A percentile compares a stretch with the other conserved stretches of the same genome.
Evolutionary conservation across 768 basidiomycete species (phyloP).

Genomic region (Filobasidium floriforme): DNA sequence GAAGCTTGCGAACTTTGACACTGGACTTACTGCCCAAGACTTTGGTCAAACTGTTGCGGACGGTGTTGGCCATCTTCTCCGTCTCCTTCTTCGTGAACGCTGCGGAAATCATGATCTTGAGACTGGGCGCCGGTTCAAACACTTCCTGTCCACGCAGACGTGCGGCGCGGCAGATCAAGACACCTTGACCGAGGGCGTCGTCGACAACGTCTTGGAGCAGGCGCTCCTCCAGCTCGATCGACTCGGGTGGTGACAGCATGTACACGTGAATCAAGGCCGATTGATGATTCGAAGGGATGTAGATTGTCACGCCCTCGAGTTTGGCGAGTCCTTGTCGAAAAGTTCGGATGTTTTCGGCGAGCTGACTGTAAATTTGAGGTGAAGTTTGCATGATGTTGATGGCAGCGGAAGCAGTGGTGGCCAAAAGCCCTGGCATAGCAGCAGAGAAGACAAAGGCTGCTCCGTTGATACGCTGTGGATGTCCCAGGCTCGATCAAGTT

Average conservation of each 20-base stretch:
- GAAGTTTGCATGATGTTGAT: conserved; percentile 69
- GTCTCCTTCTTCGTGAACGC: conserved; percentile 81
- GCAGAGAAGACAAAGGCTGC: conserved; percentile 94
- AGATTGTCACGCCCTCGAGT: conserved; percentile 62
- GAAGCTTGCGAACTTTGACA: neutral
- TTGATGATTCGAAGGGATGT: conserved; percentile 73
- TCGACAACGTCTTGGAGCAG: conserved; percentile 88
- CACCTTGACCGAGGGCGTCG: conserved; percentile 66
- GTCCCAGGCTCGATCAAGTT: neutral
- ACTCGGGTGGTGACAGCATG: conserved; percentile 46
- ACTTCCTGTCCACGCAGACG: conserved; percentile 75
- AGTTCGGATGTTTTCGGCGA: conserved; percentile 71
- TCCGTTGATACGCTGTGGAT: conserved; percentile 77
- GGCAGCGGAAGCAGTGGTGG: conserved; percentile 77
- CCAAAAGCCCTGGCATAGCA: conserved; percentile 79
- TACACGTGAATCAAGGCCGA: conserved; percentile 84
- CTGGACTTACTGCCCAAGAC: conserved; percentile 52
- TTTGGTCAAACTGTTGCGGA: conserved; percentile 69
- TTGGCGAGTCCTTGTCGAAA: conserved; percentile 75
- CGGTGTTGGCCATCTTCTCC: conserved; percentile 71
- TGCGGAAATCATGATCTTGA: conserved; percentile 71
- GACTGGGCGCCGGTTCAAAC: conserved; percentile 70
- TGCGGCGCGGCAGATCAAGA: conserved; percentile 78
- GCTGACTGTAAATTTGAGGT: conserved; percentile 63
- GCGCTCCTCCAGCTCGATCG: conserved; percentile 59